phyloP scores from a whole-genome alignment of 2,329 filamentous ascomycete species.

The Mariannaea sp. region DNA sequence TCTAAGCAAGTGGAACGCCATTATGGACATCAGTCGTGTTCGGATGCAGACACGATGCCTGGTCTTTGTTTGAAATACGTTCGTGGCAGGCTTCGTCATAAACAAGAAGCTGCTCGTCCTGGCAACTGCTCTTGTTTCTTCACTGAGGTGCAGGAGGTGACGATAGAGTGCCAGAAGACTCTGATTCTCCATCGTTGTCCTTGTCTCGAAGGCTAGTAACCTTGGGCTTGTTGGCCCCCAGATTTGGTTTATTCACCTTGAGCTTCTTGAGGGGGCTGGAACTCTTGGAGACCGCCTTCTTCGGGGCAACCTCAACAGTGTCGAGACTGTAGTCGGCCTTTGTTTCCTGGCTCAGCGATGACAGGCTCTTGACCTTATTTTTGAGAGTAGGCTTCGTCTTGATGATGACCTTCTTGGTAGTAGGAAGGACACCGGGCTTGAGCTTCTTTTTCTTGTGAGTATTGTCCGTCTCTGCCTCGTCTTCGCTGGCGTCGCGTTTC shows the following conservation, averaged over 20 bases:
- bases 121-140: neutral
- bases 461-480: constrained; percentile 58
- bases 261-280: constrained; percentile 50
- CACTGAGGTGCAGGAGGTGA: constrained; percentile 50
- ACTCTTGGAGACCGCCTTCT: constrained; percentile 44
- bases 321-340: constrained; percentile 41
- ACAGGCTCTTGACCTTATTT: constrained; percentile 59
- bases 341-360: constrained; percentile 56
- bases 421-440: constrained; percentile 45
- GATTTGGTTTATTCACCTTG: constrained; percentile 51
- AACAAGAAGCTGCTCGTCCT: neutral
- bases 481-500: constrained; percentile 62
- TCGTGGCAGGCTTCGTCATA: neutral
- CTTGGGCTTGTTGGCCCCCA: constrained; percentile 56
- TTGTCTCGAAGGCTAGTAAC: constrained; percentile 50
- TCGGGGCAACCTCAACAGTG: constrained; percentile 41
- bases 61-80: neutral
- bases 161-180: constrained; percentile 61
- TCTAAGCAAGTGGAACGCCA: neutral
- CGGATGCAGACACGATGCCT: too few species aligned
- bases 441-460: constrained; percentile 63
- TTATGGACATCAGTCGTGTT: too few species aligned
- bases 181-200: constrained; percentile 57
- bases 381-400: constrained; percentile 58
- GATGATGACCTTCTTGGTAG: constrained; percentile 59